A percentile compares a stretch with the other conserved stretches of the same genome.
Conservation (phyloP, 1,284 basidiomycete genomes). For the Sanghuangporus baumii region DNA sequence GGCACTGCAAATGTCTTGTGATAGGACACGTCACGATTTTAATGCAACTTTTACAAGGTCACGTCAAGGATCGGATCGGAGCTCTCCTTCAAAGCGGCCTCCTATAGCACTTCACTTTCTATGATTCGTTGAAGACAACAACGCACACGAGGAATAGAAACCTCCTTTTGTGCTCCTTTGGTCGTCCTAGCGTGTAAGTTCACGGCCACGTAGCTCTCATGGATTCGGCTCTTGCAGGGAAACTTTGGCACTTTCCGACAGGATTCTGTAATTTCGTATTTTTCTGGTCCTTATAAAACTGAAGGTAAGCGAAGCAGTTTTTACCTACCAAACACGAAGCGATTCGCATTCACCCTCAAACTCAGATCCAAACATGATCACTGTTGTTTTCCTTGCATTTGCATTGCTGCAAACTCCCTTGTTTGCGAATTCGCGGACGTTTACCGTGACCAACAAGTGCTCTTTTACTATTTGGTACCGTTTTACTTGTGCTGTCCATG, state of each 20-base stretch:
- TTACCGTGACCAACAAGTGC: conserved; percentile 28
- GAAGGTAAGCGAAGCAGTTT: background rate
- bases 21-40: no score
- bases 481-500: background rate
- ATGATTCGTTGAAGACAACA: no score
- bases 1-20: no score
- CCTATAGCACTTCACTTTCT: no score
- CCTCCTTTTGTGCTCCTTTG: background rate
- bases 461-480: conserved; percentile 30
- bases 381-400: conserved; percentile 15
- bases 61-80: no score
- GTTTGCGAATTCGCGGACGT: conserved; percentile 31
- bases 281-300: background rate
- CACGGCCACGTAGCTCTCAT: background rate
- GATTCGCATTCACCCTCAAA: background rate
- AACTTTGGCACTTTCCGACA: conserved; percentile 5
- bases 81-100: no score
- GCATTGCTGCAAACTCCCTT: background rate
- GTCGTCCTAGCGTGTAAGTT: background rate
- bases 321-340: background rate
- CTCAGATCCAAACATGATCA: background rate
- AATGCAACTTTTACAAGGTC: no score
- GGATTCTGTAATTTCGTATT: background rate
- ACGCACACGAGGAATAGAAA: background rate
- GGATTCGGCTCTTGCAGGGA: background rate